phyloP scores from a whole-genome alignment of 2,329 filamentous ascomycete genomes.

The Aspergillus sp. region DNA sequence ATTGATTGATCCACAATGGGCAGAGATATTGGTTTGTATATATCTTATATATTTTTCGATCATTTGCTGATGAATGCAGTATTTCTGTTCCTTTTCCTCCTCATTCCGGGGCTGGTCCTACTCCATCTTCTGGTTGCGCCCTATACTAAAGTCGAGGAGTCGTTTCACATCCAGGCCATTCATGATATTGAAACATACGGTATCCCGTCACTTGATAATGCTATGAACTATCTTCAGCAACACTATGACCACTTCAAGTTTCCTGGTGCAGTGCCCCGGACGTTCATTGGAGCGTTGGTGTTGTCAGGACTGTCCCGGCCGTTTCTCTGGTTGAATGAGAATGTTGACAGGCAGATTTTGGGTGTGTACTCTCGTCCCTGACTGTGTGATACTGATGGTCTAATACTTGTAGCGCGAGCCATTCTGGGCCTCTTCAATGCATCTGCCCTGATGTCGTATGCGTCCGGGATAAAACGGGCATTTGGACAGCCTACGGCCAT shows the following conservation, averaged over 20 bases:
- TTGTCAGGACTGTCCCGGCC: slow-evolving; percentile 68
- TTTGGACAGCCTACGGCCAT: slow-evolving; percentile 63
- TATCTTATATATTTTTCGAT: no score
- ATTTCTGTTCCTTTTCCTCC: slow-evolving; percentile 35
- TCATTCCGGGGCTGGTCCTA: slow-evolving; percentile 58
- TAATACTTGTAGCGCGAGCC: slow-evolving; percentile 53
- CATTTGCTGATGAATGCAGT: slow-evolving; percentile 30
- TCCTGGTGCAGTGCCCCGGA: slow-evolving; percentile 83
- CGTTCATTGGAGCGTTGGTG: slow-evolving; percentile 74
- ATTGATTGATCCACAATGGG: no score
- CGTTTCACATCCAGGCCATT: slow-evolving; percentile 90
- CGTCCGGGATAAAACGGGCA: slow-evolving; percentile 54
- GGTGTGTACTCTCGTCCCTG: slow-evolving; percentile 33
- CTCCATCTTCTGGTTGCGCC: slow-evolving; percentile 69
- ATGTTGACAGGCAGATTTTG: slow-evolving; percentile 51
- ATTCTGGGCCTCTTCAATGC: slow-evolving; percentile 73
- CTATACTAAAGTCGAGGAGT: slow-evolving; percentile 97
- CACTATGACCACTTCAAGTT: slow-evolving; percentile 88
- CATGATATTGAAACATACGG: slow-evolving; percentile 85
- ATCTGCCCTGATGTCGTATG: slow-evolving; percentile 59
- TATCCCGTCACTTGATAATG: slow-evolving; percentile 47
- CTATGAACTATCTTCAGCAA: slow-evolving; percentile 47
- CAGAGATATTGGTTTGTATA: no score
- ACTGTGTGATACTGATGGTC: slow-evolving; percentile 3
- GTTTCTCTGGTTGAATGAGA: slow-evolving; percentile 52